These are phyloP conservation scores for Saitozyma podzolica DNA, from an alignment of 768 basidiomycete species.

Conservation along the genomic window DNA sequence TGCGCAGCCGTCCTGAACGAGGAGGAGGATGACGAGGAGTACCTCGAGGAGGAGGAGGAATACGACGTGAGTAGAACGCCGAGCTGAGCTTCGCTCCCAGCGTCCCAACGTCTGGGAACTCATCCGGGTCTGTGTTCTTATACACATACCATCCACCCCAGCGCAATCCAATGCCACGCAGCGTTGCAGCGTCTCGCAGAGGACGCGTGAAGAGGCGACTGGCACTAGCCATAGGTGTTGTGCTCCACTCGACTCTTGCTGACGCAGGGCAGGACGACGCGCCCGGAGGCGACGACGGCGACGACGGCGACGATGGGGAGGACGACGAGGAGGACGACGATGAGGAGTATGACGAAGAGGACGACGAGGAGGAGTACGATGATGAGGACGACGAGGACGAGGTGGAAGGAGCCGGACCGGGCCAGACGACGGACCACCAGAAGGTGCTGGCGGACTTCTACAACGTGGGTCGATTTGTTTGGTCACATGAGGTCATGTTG, in stretches of 20 bases:
- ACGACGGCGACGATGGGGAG: constrained; percentile 3
- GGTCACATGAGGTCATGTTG: too few species aligned
- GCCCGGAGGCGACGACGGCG: constrained; percentile 7
- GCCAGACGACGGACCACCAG: not conserved
- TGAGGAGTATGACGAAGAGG: constrained; percentile 2
- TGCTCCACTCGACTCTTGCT: not conserved
- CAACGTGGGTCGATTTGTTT: too few species aligned
- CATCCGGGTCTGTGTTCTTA: not conserved
- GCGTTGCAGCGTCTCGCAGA: not conserved
- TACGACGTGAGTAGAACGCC: constrained; percentile 2
- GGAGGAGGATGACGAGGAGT: constrained; percentile 19
- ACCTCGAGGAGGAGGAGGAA: constrained; percentile 12
- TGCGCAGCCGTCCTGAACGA: not conserved
- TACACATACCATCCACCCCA: not conserved
- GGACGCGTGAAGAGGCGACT: not conserved
- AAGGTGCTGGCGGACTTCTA: not conserved
- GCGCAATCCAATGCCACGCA: not conserved
- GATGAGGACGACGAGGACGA: constrained; percentile 11
- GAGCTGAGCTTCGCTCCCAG: too few species aligned
- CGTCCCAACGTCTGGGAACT: too few species aligned
- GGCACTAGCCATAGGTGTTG: not conserved
- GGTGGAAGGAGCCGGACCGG: not conserved
- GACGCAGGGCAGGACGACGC: not conserved
- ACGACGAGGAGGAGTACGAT: not conserved
- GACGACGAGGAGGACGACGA: constrained; percentile 9